These are phyloP conservation scores for Mycena kentingensis DNA, from an alignment of 768 basidiomycete species.

Conservation along the genomic window DNA sequence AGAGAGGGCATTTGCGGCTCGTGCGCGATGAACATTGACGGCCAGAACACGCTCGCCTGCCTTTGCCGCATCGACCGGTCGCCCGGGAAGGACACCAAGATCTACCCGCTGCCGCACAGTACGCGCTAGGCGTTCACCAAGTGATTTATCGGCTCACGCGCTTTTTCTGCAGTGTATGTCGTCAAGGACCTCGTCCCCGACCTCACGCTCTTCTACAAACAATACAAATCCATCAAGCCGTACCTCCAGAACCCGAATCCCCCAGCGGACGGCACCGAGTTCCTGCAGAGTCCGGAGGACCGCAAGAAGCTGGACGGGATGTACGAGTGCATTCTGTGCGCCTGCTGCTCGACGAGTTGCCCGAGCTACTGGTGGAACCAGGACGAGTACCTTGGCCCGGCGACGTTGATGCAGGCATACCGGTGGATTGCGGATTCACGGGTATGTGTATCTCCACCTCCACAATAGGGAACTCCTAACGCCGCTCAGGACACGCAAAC, in stretches of 20 bases:
- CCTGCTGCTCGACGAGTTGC: constrained; percentile 97
- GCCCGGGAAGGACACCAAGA: constrained; percentile 72
- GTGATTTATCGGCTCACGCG: neutral
- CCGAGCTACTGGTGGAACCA: constrained; percentile 99
- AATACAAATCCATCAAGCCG: constrained; percentile 99
- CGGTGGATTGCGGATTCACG: constrained; percentile 98
- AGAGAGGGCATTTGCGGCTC: constrained; percentile 97
- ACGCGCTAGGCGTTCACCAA: constrained; percentile 32
- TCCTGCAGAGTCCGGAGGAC: constrained; percentile 88
- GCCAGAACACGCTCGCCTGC: constrained; percentile 97
- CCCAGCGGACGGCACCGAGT: constrained; percentile 68
- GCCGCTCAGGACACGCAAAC: constrained; percentile 67
- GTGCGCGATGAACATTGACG: constrained; percentile 99
- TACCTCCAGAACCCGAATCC: constrained; percentile 93
- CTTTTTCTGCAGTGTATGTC: constrained; percentile 77
- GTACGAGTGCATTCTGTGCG: constrained; percentile 97
- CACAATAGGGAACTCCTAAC: neutral
- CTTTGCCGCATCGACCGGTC: constrained; percentile 91
- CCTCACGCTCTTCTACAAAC: constrained; percentile 93
- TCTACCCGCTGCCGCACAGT: constrained; percentile 99
- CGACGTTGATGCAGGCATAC: constrained; percentile 95
- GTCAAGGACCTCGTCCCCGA: constrained; percentile 98
- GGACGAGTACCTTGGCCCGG: constrained; percentile 96
- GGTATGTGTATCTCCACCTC: constrained; percentile 45
- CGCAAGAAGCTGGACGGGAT: constrained; percentile 94